Evolutionary conservation across 2,329 filamentous ascomycete species (phyloP), one percentile per base, ranked within the genome.

Genomic region (Diaporthe ampelina): DNA sequence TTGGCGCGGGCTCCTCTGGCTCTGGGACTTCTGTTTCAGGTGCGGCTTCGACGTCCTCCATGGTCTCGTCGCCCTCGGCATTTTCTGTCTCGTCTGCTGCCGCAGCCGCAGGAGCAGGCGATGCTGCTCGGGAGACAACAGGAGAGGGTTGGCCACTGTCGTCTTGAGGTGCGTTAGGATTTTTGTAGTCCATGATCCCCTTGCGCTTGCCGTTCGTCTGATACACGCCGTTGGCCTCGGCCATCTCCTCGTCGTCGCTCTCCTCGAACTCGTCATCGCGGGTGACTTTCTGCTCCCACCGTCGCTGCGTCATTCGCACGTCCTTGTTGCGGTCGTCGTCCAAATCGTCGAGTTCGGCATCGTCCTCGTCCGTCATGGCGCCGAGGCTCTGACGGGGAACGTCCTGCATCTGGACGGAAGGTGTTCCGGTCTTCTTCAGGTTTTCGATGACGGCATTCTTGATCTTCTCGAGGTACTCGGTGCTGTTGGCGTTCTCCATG

Each of bases 251-350:
- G 75, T 98, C 95, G 75, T 97, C 95, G 77, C 94, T 97, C 57
- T 97, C 94, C 74, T 95, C 94, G 57, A 95, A 91, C 81, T 98
- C 96, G 78, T 94, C 94, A 10, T 94, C 91, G 74, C 94, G 91
- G 70, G 92, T 90, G 35, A 95, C 89, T 65, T 90, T 92, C 82
- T 95, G 92, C 77, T 98, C 96, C 87, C 94, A 95, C 76, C 92
- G 91, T 48, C 94, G 92, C 82, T 97, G 90, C 0, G 95, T 97
- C 83, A 93, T 91, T 35, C 96, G 93, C 72, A 90, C 90, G 80
- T 98, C 96, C 78, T 94, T 93, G 81, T 97, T 95, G 78, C 94
- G 90, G 77, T 98, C 95, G 70, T 95, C 94, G 76, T 98, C 95
- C 1, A 94, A 81, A 76, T 93, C 91, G 74, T 93, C 90, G 9